phyloP scores from a whole-genome alignment of 257 asterid genomes.

The Petunia secreta region DNA sequence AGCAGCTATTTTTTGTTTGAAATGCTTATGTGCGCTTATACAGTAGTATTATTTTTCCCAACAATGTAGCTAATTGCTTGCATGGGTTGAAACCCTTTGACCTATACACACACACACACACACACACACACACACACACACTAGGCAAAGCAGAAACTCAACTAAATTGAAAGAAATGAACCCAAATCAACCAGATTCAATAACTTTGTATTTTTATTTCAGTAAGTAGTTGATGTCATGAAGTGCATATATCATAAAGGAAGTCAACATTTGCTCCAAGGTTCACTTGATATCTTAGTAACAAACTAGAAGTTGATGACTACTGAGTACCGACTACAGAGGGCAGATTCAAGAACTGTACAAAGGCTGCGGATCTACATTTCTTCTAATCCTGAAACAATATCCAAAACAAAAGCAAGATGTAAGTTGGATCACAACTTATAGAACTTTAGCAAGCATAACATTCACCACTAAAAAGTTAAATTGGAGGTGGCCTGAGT shows the following conservation, averaged over 20 bases:
- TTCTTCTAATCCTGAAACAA: conserved; percentile 63
- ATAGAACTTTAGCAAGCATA: not conserved
- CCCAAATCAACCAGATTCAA: not conserved
- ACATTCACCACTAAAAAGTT: not conserved
- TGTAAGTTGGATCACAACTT: conserved; percentile 3
- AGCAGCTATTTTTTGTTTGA: too few relatives aligned
- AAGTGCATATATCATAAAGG: not conserved
- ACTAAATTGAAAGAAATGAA: too few relatives aligned
- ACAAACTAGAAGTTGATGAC: conserved; percentile 15
- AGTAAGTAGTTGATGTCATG: not conserved
- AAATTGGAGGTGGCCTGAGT: not conserved
- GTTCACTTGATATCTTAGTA: conserved; percentile 13
- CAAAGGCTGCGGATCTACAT: conserved; percentile 62
- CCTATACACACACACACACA: too few relatives aligned
- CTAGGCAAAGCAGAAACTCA: too few relatives aligned
- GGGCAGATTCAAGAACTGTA: conserved; percentile 39
- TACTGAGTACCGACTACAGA: not conserved
- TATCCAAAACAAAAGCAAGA: not conserved
- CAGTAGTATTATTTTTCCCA: too few relatives aligned
- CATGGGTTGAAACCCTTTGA: too few relatives aligned
- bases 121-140: too few relatives aligned
- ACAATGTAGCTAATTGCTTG: too few relatives aligned
- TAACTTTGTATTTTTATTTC: not conserved
- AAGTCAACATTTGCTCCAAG: not conserved
- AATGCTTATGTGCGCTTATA: too few relatives aligned